Conservation (phyloP, 2,329 filamentous ascomycete species). For the Xylariaceae sp. region DNA sequence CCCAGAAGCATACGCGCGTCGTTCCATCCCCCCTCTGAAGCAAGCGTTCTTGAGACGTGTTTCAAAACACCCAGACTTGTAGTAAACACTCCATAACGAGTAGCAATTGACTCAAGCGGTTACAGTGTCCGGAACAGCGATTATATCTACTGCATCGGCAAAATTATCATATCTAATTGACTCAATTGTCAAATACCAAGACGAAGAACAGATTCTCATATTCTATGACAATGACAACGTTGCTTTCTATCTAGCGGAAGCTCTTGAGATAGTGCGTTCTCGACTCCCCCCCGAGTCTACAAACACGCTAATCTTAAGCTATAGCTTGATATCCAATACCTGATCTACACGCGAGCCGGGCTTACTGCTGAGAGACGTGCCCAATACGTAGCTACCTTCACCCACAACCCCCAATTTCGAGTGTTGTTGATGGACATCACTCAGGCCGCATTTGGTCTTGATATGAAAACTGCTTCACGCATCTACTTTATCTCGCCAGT, state of each 20-base stretch:
- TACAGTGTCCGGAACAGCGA: constrained; percentile 51
- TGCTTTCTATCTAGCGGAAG: constrained; percentile 80
- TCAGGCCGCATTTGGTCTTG: constrained; percentile 83
- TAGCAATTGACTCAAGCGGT: too few species aligned
- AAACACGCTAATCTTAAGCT: constrained; percentile 6
- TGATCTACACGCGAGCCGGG: constrained; percentile 64
- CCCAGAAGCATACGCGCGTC: too few species aligned
- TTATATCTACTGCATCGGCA: constrained; percentile 79
- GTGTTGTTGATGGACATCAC: constrained; percentile 90
- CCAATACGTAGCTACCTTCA: constrained; percentile 77
- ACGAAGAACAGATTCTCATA: constrained; percentile 79
- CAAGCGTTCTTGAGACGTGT: too few species aligned
- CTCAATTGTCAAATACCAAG: constrained; percentile 64
- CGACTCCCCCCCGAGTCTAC: background rate
- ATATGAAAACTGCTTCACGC: constrained; percentile 77
- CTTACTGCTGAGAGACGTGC: constrained; percentile 61
- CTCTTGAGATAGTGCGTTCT: constrained; percentile 65
- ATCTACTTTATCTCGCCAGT: constrained; percentile 90
- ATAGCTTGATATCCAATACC: constrained; percentile 55
- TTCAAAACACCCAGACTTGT: too few species aligned
- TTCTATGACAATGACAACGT: constrained; percentile 90
- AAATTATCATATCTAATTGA: constrained; percentile 87
- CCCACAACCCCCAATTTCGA: constrained; percentile 62
- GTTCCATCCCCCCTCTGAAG: too few species aligned
- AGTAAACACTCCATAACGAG: too few species aligned